Evolutionary conservation across 352 stramenopile species (phyloP).

Genomic region (Albugo laibachii): DNA sequence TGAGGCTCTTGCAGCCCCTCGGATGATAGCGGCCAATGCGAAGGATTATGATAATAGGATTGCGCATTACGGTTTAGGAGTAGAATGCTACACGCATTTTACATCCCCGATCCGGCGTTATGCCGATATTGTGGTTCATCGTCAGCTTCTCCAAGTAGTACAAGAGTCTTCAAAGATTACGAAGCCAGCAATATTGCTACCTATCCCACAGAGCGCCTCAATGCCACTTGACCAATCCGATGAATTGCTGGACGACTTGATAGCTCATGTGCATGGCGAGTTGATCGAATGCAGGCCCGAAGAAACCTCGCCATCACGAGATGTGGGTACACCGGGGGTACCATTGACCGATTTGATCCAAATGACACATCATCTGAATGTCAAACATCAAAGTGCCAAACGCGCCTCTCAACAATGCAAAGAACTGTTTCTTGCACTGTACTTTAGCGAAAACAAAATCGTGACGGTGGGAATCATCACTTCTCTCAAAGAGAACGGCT

Average conservation of each 20-base stretch:
- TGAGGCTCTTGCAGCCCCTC: slow-evolving; percentile 19
- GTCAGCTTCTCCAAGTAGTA: too few relatives aligned
- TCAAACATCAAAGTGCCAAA: slow-evolving; percentile 80
- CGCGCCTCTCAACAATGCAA: slow-evolving; percentile 76
- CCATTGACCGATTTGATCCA: slow-evolving; percentile 25
- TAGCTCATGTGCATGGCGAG: too few relatives aligned
- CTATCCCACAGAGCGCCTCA: too few relatives aligned
- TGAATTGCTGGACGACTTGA: too few relatives aligned
- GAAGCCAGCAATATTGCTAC: too few relatives aligned
- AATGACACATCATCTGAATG: slow-evolving; percentile 77
- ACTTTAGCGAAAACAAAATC: slow-evolving; percentile 80
- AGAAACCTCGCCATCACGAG: slow-evolving; percentile 19
- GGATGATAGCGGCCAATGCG: slow-evolving; percentile 14
- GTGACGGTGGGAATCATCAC: slow-evolving; percentile 76
- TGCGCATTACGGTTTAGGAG: slow-evolving; percentile 72
- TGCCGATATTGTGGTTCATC: too few relatives aligned
- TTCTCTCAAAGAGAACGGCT: slow-evolving; percentile 80
- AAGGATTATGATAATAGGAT: slow-evolving; percentile 12
- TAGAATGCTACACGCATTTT: slow-evolving; percentile 86
- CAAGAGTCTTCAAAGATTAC: too few relatives aligned
- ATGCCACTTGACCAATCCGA: too few relatives aligned
- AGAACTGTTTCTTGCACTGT: slow-evolving; percentile 82
- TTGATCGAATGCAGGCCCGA: slow-evolving; percentile 3
- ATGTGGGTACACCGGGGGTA: background rate
- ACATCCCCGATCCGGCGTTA: slow-evolving; percentile 84